Evolutionary conservation across 2,329 filamentous ascomycete genomes (phyloP).

Genomic region (Chaetothyriales sp.): DNA sequence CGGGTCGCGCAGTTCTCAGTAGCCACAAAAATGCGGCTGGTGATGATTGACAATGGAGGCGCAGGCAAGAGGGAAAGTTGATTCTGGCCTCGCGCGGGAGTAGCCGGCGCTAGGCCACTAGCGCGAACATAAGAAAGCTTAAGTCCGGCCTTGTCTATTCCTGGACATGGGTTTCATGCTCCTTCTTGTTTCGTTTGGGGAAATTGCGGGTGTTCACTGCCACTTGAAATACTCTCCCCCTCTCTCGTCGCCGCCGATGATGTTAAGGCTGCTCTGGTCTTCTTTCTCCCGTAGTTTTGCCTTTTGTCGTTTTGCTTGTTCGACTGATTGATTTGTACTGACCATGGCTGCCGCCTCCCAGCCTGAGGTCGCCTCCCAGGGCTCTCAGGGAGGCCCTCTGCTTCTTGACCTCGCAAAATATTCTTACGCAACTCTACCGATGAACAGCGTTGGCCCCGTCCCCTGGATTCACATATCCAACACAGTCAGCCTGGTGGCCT

Average conservation of each 20-base stretch:
- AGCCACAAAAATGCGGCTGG: background rate
- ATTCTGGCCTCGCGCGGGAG: background rate
- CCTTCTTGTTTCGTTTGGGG: background rate
- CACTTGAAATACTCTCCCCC: background rate
- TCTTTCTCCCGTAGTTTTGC: background rate
- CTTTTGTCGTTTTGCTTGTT: background rate
- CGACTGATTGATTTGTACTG: background rate
- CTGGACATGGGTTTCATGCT: background rate
- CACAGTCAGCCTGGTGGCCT: slow-evolving; percentile 22
- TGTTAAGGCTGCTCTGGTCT: background rate
- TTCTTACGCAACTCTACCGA: slow-evolving; percentile 28
- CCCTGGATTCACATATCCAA: slow-evolving; percentile 30
- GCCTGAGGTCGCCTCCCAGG: slow-evolving; percentile 16
- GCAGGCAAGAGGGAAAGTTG: background rate
- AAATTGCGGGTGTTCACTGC: background rate
- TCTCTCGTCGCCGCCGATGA: background rate
- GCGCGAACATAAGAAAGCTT: background rate
- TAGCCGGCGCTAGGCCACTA: background rate
- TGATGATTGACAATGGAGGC: background rate
- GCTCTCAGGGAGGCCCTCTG: background rate
- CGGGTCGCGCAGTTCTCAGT: background rate
- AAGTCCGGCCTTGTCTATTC: background rate
- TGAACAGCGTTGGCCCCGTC: slow-evolving; percentile 25
- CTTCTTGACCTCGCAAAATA: slow-evolving; percentile 26
- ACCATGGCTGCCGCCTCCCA: background rate